phyloP scores from a whole-genome alignment of 805 yeast species.

The Saccharomyces mikatae region DNA sequence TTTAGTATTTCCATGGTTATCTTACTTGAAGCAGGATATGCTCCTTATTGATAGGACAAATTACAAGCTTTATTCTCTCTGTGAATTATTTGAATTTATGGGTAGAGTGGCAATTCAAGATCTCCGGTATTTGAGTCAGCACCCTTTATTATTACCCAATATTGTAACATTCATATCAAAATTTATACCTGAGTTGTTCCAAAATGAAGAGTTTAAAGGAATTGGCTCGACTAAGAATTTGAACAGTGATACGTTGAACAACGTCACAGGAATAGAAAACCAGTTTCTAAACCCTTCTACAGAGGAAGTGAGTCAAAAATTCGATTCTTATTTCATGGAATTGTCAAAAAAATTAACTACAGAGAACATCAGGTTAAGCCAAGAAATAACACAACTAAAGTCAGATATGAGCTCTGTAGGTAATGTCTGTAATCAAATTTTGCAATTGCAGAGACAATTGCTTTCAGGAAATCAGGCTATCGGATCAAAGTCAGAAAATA shows the following conservation, averaged over 20 bases:
- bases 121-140: slow-evolving; percentile 20
- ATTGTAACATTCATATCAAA: slow-evolving; percentile 22
- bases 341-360: slow-evolving; percentile 25
- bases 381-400: slow-evolving; percentile 24
- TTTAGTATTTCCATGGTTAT: slow-evolving; percentile 29
- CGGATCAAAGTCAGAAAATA: not conserved
- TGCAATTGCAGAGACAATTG: slow-evolving; percentile 20
- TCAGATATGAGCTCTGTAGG: slow-evolving; percentile 21
- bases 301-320: not conserved
- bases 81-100: slow-evolving; percentile 29
- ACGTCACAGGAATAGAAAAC: slow-evolving; percentile 1
- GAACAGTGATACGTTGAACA: not conserved
- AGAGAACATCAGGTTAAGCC: slow-evolving; percentile 26
- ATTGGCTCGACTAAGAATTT: not conserved
- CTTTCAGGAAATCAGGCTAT: slow-evolving; percentile 3
- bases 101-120: slow-evolving; percentile 27
- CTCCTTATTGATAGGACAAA: slow-evolving; percentile 24
- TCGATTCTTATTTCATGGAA: slow-evolving; percentile 18
- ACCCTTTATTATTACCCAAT: slow-evolving; percentile 20
- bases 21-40: slow-evolving; percentile 22
- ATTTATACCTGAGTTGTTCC: slow-evolving; percentile 26
- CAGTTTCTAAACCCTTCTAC: not conserved
- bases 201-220: slow-evolving; percentile 15
- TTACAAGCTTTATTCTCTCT: slow-evolving; percentile 26
- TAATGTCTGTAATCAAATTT: slow-evolving; percentile 22